A percentile compares a stretch with the other conserved stretches of the same genome.
Conservation (phyloP, 331 rosid species). For the Rhamnella rubrinervis region DNA sequence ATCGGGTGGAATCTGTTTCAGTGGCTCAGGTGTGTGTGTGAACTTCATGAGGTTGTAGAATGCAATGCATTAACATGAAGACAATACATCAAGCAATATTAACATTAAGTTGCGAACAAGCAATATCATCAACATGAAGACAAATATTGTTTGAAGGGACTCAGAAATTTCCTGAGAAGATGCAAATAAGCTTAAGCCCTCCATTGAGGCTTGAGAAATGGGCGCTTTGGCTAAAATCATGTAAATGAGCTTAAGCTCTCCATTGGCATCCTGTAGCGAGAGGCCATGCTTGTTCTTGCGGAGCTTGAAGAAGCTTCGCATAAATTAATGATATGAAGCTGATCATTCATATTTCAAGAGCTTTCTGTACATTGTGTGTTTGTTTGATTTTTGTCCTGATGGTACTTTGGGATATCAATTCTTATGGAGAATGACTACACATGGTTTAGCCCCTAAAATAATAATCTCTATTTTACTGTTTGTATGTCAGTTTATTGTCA, state of each 20-base stretch:
- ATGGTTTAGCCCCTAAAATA: not conserved
- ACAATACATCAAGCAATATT: not conserved
- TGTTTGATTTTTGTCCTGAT: too few relatives aligned
- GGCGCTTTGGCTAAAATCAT: not conserved
- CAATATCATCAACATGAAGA: not conserved
- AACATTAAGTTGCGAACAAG: not conserved
- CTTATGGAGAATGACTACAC: too few relatives aligned
- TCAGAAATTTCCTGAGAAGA: not conserved
- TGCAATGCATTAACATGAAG: not conserved
- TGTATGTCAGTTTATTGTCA: not conserved
- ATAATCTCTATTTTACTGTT: not conserved
- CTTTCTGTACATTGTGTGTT: too few relatives aligned
- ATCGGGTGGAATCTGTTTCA: slow-evolving; percentile 15
- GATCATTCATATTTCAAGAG: too few relatives aligned
- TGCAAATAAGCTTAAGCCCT: not conserved
- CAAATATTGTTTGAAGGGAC: not conserved
- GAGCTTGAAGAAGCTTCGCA: not conserved
- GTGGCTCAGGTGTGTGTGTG: not conserved
- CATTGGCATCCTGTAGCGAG: not conserved
- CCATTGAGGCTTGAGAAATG: not conserved
- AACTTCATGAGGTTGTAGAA: not conserved
- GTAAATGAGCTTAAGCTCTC: not conserved
- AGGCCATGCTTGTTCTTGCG: not conserved
- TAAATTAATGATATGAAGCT: too few relatives aligned
- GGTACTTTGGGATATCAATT: too few relatives aligned